Evolutionary conservation across 1,284 basidiomycete species (phyloP).

Genomic region (Cerrena zonata): DNA sequence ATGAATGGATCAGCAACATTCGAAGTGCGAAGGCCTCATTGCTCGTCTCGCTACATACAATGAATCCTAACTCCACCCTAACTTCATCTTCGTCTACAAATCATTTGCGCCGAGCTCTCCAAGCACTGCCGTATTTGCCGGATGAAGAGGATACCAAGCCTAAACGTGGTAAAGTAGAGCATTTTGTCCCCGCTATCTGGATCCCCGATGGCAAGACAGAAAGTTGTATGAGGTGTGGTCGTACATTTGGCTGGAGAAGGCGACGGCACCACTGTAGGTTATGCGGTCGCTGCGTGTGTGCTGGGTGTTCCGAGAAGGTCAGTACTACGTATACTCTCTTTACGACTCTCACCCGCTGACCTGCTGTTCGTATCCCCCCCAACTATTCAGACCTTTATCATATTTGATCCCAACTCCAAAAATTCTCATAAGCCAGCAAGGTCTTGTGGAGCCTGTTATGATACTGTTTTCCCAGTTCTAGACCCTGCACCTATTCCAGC

Average conservation of each 20-base stretch:
- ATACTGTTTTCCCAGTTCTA: conserved; percentile 74
- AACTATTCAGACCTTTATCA: conserved; percentile 71
- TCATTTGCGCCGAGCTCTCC: conserved; percentile 64
- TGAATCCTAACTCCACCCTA: conserved; percentile 71
- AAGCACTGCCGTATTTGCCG: conserved; percentile 65
- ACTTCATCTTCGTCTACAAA: conserved; percentile 70
- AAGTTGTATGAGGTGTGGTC: conserved; percentile 78
- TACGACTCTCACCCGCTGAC: not conserved
- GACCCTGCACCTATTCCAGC: conserved; percentile 27
- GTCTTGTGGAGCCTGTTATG: conserved; percentile 81
- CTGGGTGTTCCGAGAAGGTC: conserved; percentile 74
- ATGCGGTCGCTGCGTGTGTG: conserved; percentile 85
- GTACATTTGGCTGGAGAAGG: conserved; percentile 74
- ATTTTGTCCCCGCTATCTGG: conserved; percentile 90
- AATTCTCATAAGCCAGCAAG: conserved; percentile 59
- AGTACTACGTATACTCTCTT: conserved; percentile 15
- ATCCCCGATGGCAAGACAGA: conserved; percentile 80
- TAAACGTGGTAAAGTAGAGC: conserved; percentile 62
- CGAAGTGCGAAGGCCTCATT: conserved; percentile 69
- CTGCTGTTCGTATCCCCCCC: conserved; percentile 2
- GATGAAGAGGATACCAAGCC: conserved; percentile 39
- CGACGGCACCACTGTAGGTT: conserved; percentile 86
- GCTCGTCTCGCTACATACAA: conserved; percentile 59
- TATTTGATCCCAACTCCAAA: conserved; percentile 50
- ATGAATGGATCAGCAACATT: conserved; percentile 67